Percentiles rank a stretch among this genome's conserved stretches.
phyloP scores from a whole-genome alignment of 371 early-diverging fungal genomes.

The Saksenaea vasiformis region DNA sequence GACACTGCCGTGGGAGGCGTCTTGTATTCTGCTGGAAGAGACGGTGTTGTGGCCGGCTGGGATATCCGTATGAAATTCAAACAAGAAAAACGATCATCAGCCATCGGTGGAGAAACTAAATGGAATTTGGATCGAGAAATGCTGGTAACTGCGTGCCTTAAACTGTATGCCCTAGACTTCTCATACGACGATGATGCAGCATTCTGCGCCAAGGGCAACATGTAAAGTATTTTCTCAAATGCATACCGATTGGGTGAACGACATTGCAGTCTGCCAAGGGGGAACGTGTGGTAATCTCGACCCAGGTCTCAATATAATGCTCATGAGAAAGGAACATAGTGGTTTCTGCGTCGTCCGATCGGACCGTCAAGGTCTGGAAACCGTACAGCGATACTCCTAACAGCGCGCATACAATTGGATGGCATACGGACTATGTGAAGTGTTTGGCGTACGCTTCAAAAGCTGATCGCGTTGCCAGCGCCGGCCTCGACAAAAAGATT shows the following conservation, averaged over 20 bases:
- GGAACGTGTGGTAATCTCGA: slow-evolving; percentile 34
- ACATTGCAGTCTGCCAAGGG: slow-evolving; percentile 70
- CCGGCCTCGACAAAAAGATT: slow-evolving; percentile 90
- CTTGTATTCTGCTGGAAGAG: slow-evolving; percentile 89
- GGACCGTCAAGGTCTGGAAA: slow-evolving; percentile 83
- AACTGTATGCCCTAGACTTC: background rate
- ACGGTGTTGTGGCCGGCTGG: slow-evolving; percentile 90
- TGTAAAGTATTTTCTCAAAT: slow-evolving; percentile 74
- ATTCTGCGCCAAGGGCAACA: slow-evolving; percentile 53
- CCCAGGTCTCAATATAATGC: background rate
- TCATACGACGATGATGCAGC: background rate
- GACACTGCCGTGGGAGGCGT: slow-evolving; percentile 53
- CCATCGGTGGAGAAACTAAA: slow-evolving; percentile 8
- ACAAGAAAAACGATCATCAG: slow-evolving; percentile 9
- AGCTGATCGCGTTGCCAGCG: slow-evolving; percentile 86
- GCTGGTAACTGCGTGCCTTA: slow-evolving; percentile 3
- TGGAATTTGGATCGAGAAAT: slow-evolving; percentile 16
- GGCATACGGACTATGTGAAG: slow-evolving; percentile 87
- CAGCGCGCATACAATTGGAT: slow-evolving; percentile 68
- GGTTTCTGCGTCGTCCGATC: slow-evolving; percentile 90
- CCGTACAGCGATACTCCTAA: slow-evolving; percentile 50
- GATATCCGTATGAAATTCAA: slow-evolving; percentile 59
- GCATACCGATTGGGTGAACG: slow-evolving; percentile 97
- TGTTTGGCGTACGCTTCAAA: slow-evolving; percentile 71
- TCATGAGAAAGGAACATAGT: slow-evolving; percentile 44